A percentile compares a stretch with the other conserved stretches of the same genome.
phyloP scores from a whole-genome alignment of 2,329 filamentous ascomycete species.

The Chaetomium strumarium region DNA sequence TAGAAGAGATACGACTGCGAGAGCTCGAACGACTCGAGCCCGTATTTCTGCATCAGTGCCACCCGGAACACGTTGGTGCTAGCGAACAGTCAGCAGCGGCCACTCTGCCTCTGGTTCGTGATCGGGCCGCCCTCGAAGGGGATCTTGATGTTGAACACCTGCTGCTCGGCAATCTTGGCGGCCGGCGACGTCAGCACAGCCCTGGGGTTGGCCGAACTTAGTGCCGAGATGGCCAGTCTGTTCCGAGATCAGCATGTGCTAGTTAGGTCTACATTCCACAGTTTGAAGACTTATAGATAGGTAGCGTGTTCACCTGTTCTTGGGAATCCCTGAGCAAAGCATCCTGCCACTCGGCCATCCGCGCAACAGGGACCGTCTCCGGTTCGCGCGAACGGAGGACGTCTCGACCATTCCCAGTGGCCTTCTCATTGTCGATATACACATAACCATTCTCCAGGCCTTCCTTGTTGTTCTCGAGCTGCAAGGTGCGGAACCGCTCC shows the following conservation, averaged over 20 bases:
- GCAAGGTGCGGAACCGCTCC: constrained; percentile 40
- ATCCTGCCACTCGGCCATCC: constrained; percentile 54
- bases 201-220: constrained; percentile 60
- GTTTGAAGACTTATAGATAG: too few relatives aligned
- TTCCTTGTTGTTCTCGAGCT: constrained; percentile 29
- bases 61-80: constrained; percentile 87
- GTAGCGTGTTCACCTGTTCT: constrained; percentile 46
- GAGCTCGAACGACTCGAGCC: constrained; percentile 73
- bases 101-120: constrained; percentile 76
- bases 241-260: not conserved
- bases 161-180: constrained; percentile 61
- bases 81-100: constrained; percentile 88
- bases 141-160: constrained; percentile 79
- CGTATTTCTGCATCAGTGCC: constrained; percentile 56
- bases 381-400: constrained; percentile 28
- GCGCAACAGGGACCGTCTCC: constrained; percentile 45
- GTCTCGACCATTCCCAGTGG: not conserved
- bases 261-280: too few relatives aligned
- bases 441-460: not conserved
- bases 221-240: constrained; percentile 55
- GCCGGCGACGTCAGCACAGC: constrained; percentile 59
- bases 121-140: constrained; percentile 76
- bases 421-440: not conserved
- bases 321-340: constrained; percentile 56
- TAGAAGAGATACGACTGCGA: constrained; percentile 85